phyloP scores from a whole-genome alignment of 805 yeast species.

The Kazachstania martiniae region DNA sequence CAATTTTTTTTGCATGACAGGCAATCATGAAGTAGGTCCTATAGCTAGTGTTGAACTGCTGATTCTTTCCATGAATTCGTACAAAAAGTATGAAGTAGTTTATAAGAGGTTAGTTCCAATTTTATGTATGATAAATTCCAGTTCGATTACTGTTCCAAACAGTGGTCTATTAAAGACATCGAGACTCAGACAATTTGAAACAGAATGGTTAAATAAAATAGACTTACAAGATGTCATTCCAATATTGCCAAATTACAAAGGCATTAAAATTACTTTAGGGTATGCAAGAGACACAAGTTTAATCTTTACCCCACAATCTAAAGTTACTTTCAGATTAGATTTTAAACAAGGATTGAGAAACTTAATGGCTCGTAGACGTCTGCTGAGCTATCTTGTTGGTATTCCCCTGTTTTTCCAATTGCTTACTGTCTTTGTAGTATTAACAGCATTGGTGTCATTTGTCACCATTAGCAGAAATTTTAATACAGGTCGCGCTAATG shows the following conservation, averaged over 20 bases:
- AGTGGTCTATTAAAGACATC: slow-evolving; percentile 1
- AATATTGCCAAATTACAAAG: slow-evolving; percentile 2
- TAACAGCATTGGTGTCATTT: no score
- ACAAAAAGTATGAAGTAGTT: not conserved
- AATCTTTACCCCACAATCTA: slow-evolving; percentile 15
- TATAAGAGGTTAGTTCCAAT: not conserved
- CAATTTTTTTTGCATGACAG: slow-evolving; percentile 13
- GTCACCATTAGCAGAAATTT: no score
- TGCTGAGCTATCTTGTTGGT: slow-evolving; percentile 18
- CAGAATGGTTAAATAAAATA: slow-evolving; percentile 19
- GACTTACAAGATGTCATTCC: slow-evolving; percentile 10
- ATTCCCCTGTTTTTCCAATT: slow-evolving; percentile 10
- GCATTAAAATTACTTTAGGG: slow-evolving; percentile 1
- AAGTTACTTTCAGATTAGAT: slow-evolving; percentile 14
- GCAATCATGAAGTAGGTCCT: no score
- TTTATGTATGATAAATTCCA: slow-evolving; percentile 1
- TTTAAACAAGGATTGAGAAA: slow-evolving; percentile 23
- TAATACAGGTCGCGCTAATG: no score
- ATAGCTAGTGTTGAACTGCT: no score
- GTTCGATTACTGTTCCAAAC: slow-evolving; percentile 1
- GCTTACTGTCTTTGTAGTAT: slow-evolving; percentile 11
- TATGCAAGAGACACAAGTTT: slow-evolving; percentile 2
- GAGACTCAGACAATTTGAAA: slow-evolving; percentile 4
- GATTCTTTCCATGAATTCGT: not conserved
- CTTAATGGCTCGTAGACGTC: slow-evolving; percentile 19